A percentile compares a stretch with the other conserved stretches of the same genome.
Evolutionary conservation across 1,139 yeast genomes (phyloP).

Genomic region (Blastobotrys serpentis): DNA sequence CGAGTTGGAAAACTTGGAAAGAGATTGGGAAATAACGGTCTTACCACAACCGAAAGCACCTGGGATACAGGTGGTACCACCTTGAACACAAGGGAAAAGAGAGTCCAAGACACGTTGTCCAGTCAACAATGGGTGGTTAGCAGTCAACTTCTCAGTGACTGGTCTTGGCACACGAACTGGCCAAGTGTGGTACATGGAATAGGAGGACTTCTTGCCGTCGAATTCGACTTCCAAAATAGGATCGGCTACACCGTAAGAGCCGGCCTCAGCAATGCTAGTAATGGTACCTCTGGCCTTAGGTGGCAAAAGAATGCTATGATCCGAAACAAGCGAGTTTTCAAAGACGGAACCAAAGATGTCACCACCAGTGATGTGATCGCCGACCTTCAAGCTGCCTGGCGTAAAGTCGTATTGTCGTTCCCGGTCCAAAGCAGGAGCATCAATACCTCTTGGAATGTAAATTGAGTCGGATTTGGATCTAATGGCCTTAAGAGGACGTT

Average conservation of each 20-base stretch:
- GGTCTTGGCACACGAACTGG: constrained; percentile 99
- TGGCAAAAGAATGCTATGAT: constrained; percentile 91
- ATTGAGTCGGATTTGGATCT: constrained; percentile 83
- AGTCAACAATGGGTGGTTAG: constrained; percentile 91
- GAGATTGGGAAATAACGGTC: constrained; percentile 96
- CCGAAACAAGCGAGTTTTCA: constrained; percentile 88
- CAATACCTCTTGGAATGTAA: constrained; percentile 98
- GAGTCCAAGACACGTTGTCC: constrained; percentile 99
- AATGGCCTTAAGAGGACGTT: constrained; percentile 94
- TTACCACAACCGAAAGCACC: constrained; percentile 99
- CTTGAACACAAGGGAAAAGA: constrained; percentile 98
- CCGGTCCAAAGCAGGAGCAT: constrained; percentile 90
- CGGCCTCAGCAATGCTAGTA: constrained; percentile 82
- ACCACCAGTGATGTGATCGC: constrained; percentile 98
- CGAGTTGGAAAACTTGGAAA: constrained; percentile 91
- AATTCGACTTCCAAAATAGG: constrained; percentile 90
- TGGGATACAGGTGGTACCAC: constrained; percentile 99
- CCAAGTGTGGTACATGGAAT: constrained; percentile 98
- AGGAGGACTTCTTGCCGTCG: constrained; percentile 76
- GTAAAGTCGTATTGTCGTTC: constrained; percentile 78
- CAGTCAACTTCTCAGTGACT: constrained; percentile 87
- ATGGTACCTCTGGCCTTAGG: constrained; percentile 99
- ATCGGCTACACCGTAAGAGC: constrained; percentile 88
- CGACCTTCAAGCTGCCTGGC: constrained; percentile 76
- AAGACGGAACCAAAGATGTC: constrained; percentile 92